phyloP scores from a whole-genome alignment of 1,284 basidiomycete genomes.

The Athelia sp. region DNA sequence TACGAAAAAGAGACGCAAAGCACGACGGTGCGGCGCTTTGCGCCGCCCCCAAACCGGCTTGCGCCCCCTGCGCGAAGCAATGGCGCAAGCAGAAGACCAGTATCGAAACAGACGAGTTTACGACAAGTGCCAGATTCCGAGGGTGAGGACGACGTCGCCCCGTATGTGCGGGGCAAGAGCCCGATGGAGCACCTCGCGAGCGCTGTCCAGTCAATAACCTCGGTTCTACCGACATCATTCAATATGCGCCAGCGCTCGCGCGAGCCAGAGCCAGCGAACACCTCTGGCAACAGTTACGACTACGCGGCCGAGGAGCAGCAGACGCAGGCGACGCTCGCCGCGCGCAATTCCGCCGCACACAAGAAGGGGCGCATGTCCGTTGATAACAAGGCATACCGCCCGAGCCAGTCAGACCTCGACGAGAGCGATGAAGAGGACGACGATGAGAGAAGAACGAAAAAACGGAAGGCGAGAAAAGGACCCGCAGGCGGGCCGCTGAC shows the following conservation, averaged over 20 bases:
- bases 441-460: conserved; percentile 49
- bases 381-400: conserved; percentile 78
- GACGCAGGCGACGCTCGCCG: conserved; percentile 28
- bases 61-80: conserved; percentile 3
- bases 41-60: conserved; percentile 34
- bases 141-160: conserved; percentile 39
- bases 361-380: conserved; percentile 59
- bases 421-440: conserved; percentile 55
- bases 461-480: conserved; percentile 52
- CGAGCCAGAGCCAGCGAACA: conserved; percentile 34
- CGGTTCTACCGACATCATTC: conserved; percentile 46
- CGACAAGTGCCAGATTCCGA: conserved; percentile 62
- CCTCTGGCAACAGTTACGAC: conserved; percentile 55
- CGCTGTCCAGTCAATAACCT: conserved; percentile 45
- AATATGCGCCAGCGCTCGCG: conserved; percentile 55
- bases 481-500: conserved; percentile 51
- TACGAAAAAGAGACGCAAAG: conserved; percentile 65
- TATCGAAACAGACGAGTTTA: conserved; percentile 45
- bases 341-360: conserved; percentile 28
- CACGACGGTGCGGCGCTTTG: conserved; percentile 48
- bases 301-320: conserved; percentile 72
- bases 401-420: conserved; percentile 55
- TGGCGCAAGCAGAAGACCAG: conserved; percentile 28
- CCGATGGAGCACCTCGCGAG: conserved; percentile 42
- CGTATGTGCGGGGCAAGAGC: conserved; percentile 48